A percentile compares a stretch with the other conserved stretches of the same genome.
These are phyloP conservation scores for Amyloporia xantha DNA, from an alignment of 768 basidiomycete genomes.

Conservation along the genomic window DNA sequence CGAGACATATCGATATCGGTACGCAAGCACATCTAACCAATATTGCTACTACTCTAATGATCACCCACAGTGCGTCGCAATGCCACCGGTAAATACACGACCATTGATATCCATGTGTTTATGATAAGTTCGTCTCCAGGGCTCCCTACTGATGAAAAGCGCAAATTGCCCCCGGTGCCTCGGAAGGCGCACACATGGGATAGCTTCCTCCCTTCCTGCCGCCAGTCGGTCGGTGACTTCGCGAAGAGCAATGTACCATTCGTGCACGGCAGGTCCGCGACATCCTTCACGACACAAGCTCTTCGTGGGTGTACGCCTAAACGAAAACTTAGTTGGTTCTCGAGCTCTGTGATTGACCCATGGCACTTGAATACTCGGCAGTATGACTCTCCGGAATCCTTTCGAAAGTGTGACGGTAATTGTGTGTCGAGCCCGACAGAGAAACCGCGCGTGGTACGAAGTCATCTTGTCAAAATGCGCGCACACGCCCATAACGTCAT, in stretches of 20 bases:
- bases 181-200: too few relatives aligned
- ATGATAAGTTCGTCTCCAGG: too few relatives aligned
- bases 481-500: neutral
- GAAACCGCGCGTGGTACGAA: neutral
- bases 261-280: neutral
- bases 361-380: neutral
- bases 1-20: neutral
- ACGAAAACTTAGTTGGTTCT: too few relatives aligned
- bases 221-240: too few relatives aligned
- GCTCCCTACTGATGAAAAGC: too few relatives aligned
- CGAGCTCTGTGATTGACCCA: neutral
- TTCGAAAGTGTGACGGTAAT: neutral
- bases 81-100: too few relatives aligned
- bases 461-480: neutral
- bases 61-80: neutral
- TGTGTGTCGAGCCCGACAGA: neutral
- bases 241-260: neutral
- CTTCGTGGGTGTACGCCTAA: too few relatives aligned
- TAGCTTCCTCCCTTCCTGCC: too few relatives aligned
- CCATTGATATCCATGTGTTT: too few relatives aligned
- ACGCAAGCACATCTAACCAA: neutral
- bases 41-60: neutral
- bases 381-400: neutral
- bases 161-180: too few relatives aligned
- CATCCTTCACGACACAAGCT: too few relatives aligned